phyloP scores from a whole-genome alignment of 805 yeast genomes.

The Saccharomycopsis fermentans region DNA sequence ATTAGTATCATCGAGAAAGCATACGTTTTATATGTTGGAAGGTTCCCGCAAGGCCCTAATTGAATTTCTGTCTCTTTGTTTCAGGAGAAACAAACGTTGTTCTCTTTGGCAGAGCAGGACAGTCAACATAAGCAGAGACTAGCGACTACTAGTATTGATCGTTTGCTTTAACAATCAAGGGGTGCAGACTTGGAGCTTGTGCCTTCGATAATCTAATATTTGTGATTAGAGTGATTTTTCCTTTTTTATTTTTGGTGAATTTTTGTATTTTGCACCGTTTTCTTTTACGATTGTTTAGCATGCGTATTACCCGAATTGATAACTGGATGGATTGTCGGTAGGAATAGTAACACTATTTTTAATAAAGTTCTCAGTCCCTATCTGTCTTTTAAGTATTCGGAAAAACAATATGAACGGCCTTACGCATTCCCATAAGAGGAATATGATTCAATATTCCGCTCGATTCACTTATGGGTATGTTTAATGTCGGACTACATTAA shows the following conservation, averaged over 20 bases:
- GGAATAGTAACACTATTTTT: constrained; percentile 4
- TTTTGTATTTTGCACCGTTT: too few relatives aligned
- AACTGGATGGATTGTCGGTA: constrained; percentile 19
- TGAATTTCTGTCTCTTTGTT: not conserved
- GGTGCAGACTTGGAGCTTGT: too few relatives aligned
- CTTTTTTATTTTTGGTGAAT: too few relatives aligned
- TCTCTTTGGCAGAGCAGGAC: not conserved
- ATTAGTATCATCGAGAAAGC: too few relatives aligned
- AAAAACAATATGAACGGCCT: constrained; percentile 13
- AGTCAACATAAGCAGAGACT: too few relatives aligned
- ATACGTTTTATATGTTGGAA: too few relatives aligned
- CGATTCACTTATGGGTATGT: not conserved
- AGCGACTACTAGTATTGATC: too few relatives aligned
- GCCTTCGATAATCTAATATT: too few relatives aligned
- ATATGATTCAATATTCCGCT: not conserved
- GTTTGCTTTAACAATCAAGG: too few relatives aligned
- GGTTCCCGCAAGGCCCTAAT: not conserved
- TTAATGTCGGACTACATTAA: not conserved
- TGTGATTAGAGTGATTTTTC: too few relatives aligned
- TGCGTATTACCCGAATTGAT: constrained; percentile 16
- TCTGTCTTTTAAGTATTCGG: constrained; percentile 19
- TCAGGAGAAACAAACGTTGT: not conserved
- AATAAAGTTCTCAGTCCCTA: constrained; percentile 12
- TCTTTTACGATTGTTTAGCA: too few relatives aligned
- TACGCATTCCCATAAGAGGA: constrained; percentile 11